Conservation (phyloP, 306 rosid genomes). For the Vicia faba region DNA sequence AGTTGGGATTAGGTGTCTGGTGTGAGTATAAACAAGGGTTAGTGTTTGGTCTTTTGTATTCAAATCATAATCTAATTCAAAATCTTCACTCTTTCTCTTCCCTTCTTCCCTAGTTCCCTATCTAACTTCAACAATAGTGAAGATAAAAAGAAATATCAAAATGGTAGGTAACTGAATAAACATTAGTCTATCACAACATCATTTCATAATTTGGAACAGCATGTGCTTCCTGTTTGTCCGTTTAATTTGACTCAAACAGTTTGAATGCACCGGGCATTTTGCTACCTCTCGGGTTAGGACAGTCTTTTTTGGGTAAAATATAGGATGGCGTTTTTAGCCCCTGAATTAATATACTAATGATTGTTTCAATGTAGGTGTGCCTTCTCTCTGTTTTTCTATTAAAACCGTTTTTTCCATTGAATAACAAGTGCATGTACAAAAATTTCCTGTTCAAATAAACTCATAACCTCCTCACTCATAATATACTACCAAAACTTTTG, state of each 20-base stretch:
- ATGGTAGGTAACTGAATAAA: slow-evolving; percentile 1
- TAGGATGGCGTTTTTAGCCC: slow-evolving; percentile 9
- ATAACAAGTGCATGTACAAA: neutral
- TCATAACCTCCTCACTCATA: slow-evolving; percentile 19
- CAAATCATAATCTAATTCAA: slow-evolving; percentile 25
- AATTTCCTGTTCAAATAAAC: too few relatives aligned
- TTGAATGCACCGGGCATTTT: neutral
- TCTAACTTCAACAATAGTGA: slow-evolving; percentile 15
- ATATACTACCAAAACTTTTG: neutral
- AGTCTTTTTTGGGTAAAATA: too few relatives aligned
- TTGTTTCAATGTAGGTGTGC: neutral
- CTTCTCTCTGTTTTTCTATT: slow-evolving; percentile 12
- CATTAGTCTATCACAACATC: slow-evolving; percentile 11
- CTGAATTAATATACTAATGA: slow-evolving; percentile 9
- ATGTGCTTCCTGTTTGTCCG: slow-evolving; percentile 1
- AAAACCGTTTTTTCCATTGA: neutral
- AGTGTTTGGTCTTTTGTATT: neutral
- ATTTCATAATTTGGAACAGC: slow-evolving; percentile 17
- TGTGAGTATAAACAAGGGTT: slow-evolving; percentile 1
- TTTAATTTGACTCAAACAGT: neutral
- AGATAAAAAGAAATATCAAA: neutral
- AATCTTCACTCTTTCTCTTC: neutral
- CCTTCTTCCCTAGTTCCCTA: slow-evolving; percentile 8
- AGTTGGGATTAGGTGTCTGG: neutral
- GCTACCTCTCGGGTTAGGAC: neutral